Evolutionary conservation across 2,329 filamentous ascomycete species (phyloP).

Genomic region (Colletotrichum simmondsii): DNA sequence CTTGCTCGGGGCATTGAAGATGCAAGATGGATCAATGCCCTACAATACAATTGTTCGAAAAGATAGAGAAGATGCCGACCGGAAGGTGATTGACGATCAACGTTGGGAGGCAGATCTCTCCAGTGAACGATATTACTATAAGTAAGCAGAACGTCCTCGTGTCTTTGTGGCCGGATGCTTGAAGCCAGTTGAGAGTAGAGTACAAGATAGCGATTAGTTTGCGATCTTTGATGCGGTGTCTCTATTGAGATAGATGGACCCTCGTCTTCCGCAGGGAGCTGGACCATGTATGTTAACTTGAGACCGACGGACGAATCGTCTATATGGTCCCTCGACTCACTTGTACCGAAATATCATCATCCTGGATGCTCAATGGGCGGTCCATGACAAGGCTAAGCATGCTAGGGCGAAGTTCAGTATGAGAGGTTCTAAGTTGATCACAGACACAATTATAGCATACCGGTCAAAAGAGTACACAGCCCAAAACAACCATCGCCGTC

Average conservation of each 20-base stretch:
- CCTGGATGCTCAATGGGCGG: conserved; percentile 22
- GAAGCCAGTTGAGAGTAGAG: conserved; percentile 20
- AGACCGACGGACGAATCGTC: no score
- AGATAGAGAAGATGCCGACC: not conserved
- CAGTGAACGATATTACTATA: conserved; percentile 25
- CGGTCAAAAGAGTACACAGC: no score
- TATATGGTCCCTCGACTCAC: not conserved
- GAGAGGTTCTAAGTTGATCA: no score
- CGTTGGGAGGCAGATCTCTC: conserved; percentile 19
- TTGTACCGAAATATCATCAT: conserved; percentile 26
- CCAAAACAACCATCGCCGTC: no score
- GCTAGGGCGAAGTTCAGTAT: no score
- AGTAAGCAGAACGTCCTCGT: not conserved
- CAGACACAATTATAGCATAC: no score
- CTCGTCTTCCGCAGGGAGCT: conserved; percentile 6
- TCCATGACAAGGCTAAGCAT: conserved; percentile 24
- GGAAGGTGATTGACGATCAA: not conserved
- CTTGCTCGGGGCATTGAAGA: not conserved
- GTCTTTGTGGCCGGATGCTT: not conserved
- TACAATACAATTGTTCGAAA: conserved; percentile 9
- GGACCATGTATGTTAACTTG: not conserved
- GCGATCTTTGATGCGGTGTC: not conserved
- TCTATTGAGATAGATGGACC: not conserved
- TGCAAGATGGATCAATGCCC: conserved; percentile 5
- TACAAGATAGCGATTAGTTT: conserved; percentile 5